Base-by-base conservation (phyloP, 1,284 basidiomycete genomes). In the Ustilago lituana region DNA sequence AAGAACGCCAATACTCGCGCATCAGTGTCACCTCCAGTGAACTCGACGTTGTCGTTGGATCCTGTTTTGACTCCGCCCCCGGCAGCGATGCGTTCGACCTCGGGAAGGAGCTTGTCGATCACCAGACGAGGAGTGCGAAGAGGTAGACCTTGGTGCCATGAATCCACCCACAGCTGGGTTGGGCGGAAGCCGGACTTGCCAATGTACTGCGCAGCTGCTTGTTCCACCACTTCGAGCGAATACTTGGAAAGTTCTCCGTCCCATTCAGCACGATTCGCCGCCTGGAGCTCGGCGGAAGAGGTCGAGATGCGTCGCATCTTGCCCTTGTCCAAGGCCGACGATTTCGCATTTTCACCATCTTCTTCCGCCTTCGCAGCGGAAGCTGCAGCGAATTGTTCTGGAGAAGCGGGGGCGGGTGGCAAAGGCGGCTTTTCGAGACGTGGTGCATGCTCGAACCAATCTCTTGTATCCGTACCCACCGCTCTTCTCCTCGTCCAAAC, bases 401-500 rank as follows among this genome's bases (percentile, higher is more conserved):
- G 38, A 4, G 60, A 26, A 19, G 17, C 35, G 12, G 47, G 27
- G 5, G 33, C 23, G 9, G 54, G 33, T 15, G 64, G 47, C 14
- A 59, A 32, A 1, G 51, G 53, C n/a, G 38, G 37, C 26, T 74
- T 63, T 22, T 57, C 58, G 35, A 54, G 29, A n/a, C 63, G n/a
- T 17, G 38, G 38, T 20, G 26, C 47, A 9, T 54, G 31, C 45
- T 73, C 59, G 22, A 55, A 65, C 55, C 57, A 68, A 24, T 62
- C 58, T n/a, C 39, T 51, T 8, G 40, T 58, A 26, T 65, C 62
- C 1, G 40, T 52, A 0, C 68, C 68, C 1, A 51, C 36, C 27
- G 39, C 49, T 23, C 65, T 52, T 10, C 73, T 45, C 29, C 43
- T 40, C 33, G 33, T 64, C 60, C 75, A 87, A 24, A 96, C 90